phyloP scores from a whole-genome alignment of 1,284 basidiomycete genomes.

The Irpex lacteus region DNA sequence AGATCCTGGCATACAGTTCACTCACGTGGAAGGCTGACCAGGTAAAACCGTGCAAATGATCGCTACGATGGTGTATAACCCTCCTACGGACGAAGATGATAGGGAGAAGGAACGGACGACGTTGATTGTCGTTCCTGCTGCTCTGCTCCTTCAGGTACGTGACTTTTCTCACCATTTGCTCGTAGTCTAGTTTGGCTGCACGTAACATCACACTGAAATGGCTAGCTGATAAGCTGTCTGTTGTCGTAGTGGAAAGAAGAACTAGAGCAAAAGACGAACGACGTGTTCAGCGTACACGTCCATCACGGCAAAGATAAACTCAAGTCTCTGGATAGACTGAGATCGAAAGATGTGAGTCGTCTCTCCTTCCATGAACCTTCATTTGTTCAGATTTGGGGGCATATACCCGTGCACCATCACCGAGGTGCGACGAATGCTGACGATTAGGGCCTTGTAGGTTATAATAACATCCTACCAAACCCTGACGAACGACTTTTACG shows the following conservation, averaged over 20 bases:
- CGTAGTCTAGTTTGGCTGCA: not conserved
- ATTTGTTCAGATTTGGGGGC: not conserved
- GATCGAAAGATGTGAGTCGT: conserved; percentile 52
- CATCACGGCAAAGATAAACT: conserved; percentile 69
- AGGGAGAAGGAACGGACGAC: conserved; percentile 39
- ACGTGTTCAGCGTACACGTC: conserved; percentile 59
- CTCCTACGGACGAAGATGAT: conserved; percentile 43
- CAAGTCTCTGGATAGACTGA: conserved; percentile 41
- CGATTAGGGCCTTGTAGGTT: conserved; percentile 33
- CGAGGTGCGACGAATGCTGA: too few species aligned
- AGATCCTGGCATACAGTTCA: not conserved
- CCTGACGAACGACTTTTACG: conserved; percentile 50
- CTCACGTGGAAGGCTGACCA: conserved; percentile 16
- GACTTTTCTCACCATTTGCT: not conserved
- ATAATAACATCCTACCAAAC: conserved; percentile 71
- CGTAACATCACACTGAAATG: not conserved
- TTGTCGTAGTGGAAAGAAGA: conserved; percentile 64
- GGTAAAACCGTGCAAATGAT: conserved; percentile 75
- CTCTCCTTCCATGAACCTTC: not conserved
- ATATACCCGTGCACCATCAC: too few species aligned
- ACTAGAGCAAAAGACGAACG: conserved; percentile 60
- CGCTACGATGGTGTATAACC: conserved; percentile 64
- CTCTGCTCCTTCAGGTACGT: conserved; percentile 59
- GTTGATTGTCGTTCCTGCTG: conserved; percentile 68
- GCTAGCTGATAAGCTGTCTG: not conserved